Evolutionary conservation across 2,329 filamentous ascomycete species (phyloP).

Genomic region (Cladosporium sp.): DNA sequence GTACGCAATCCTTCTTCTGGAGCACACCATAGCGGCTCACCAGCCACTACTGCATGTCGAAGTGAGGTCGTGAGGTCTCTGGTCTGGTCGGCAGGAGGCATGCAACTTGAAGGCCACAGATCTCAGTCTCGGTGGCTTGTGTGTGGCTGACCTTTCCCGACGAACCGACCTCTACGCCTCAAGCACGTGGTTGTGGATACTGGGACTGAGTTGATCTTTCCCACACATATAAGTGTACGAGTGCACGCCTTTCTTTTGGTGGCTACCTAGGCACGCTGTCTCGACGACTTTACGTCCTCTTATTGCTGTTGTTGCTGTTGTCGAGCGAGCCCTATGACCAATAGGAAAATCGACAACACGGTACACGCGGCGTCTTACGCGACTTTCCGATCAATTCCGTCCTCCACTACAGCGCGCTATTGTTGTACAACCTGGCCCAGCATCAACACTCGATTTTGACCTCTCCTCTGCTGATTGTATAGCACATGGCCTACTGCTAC

Average conservation of each 20-base stretch:
- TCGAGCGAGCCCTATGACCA: not conserved
- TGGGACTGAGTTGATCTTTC: not conserved
- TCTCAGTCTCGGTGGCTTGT: not conserved
- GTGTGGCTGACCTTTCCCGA: constrained; percentile 2
- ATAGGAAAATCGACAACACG: not conserved
- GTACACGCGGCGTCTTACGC: not conserved
- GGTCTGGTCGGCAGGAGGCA: not conserved
- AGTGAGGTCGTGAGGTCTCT: not conserved
- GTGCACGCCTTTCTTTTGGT: not conserved
- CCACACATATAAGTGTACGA: not conserved
- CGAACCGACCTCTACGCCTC: not conserved
- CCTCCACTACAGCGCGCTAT: not conserved
- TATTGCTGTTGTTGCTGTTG: not conserved
- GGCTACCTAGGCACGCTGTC: not conserved
- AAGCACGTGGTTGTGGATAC: constrained; percentile 1
- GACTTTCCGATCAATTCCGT: not conserved
- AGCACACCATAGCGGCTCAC: constrained; percentile 5
- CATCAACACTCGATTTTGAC: not conserved
- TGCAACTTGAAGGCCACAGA: not conserved
- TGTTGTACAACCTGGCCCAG: not conserved
- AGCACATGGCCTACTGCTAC: not conserved
- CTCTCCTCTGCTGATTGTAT: not conserved
- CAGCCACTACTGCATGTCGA: not conserved
- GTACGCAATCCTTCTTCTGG: not conserved
- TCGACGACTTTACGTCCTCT: not conserved